These are phyloP conservation scores for Cokeromyces recurvatus DNA, from an alignment of 371 early-diverging fungal species.

Conservation along the genomic window DNA sequence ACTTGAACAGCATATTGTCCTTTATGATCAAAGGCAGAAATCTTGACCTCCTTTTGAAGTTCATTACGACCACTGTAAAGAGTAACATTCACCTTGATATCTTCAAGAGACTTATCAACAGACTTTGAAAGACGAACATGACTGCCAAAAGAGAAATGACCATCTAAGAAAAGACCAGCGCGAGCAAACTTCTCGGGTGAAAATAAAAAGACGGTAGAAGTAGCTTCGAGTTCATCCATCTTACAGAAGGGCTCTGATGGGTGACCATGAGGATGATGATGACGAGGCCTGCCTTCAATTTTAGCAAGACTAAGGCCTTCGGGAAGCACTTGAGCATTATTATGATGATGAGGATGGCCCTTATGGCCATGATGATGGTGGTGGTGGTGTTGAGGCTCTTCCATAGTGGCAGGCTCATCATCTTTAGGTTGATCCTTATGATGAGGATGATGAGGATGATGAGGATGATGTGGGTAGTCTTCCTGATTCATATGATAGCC, in stretches of 20 bases:
- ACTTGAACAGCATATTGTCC: conserved; percentile 28
- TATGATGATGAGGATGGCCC: conserved; percentile 6
- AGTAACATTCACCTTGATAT: conserved; percentile 20
- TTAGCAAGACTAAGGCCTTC: not conserved
- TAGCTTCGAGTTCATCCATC: conserved; percentile 6
- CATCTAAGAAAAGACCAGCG: conserved; percentile 11
- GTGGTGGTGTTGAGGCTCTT: not conserved
- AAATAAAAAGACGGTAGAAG: conserved; percentile 13
- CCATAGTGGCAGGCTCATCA: not conserved
- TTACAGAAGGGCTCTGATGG: conserved; percentile 13
- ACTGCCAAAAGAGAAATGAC: conserved; percentile 12
- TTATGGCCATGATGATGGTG: too few species aligned
- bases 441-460: too few species aligned
- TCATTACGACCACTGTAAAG: conserved; percentile 13
- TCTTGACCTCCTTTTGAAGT: conserved; percentile 8
- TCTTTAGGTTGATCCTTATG: not conserved
- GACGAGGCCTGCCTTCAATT: not conserved
- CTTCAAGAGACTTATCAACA: conserved; percentile 4
- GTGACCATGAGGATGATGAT: not conserved
- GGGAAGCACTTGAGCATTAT: too few species aligned
- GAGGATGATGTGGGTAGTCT: too few species aligned
- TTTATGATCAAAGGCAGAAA: conserved; percentile 25
- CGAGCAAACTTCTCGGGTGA: conserved; percentile 17
- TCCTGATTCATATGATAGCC: too few species aligned
- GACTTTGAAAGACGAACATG: conserved; percentile 14